Evolutionary conservation across 2,329 filamentous ascomycete genomes (phyloP), one percentile per base, ranked within the genome.

Genomic region (Fonsecaea nubica): DNA sequence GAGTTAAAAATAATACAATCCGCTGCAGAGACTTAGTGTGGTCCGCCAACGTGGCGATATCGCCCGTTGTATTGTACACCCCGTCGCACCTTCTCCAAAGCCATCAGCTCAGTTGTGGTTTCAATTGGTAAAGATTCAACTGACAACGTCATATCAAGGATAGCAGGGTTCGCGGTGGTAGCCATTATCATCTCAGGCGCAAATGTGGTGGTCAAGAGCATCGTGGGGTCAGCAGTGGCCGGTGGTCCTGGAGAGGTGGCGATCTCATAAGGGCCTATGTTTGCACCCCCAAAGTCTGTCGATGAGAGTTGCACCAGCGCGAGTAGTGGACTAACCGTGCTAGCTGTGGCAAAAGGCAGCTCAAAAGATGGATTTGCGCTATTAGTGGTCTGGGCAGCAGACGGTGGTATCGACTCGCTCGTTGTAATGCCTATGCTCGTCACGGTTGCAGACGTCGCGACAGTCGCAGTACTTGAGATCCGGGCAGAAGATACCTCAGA

Each of bases 81-180:
- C n/a, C 53, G 53, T 35, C 30, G 53, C 30, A 55, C 30, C 12
- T 55, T 55, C 13, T 55, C 30, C 33, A 25, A n/a, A 15, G 30
- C 30, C 12, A 13, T 7, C 8, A 1, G 30, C 30, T n/a, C 53
- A 12, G 30, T 33, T 13, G 53, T 35, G 4, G 53, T 35, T 8
- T 18, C 30, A 18, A 13, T 35, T 32, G 53, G 53, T 3, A 13
- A 50, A 12, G 21, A 21, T 25, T 2, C 9, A 4, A 21, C 21
- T 10, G 21, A 13, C 9, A 10, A 4, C 3, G 45, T 50, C 45
- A 9, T 9, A 10, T 50, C 45, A 50, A 30, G 21, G 2, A 30
- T 13, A 13, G 13, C 18, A 4, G 18, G 45, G 10, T 8, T 10
- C 21, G 6, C 18, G 18, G 45, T 50, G 45, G 18, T 30, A 13